Conservation (phyloP, 164 flowering plant genomes). For the Buxus sempervirens region DNA sequence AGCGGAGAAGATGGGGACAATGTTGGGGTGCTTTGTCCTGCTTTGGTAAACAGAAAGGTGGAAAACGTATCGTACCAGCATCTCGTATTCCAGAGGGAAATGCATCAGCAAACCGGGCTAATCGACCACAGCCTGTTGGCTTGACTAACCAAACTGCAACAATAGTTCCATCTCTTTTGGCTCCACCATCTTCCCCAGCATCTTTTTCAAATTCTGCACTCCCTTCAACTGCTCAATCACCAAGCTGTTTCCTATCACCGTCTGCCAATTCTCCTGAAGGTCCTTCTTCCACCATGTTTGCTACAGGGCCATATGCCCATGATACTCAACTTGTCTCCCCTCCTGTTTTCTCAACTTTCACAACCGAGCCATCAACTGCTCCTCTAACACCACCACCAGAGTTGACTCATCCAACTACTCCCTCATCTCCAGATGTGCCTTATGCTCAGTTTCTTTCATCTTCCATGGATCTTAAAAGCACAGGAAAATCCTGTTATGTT, state of each 20-base stretch:
- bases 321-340: constrained; percentile 75
- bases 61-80: constrained; percentile 61
- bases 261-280: constrained; percentile 42
- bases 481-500: neutral
- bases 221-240: constrained; percentile 54
- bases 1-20: constrained; percentile 66
- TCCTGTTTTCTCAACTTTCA: constrained; percentile 61
- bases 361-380: constrained; percentile 75
- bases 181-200: constrained; percentile 79
- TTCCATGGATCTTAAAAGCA: constrained; percentile 35
- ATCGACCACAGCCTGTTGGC: constrained; percentile 15
- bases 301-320: constrained; percentile 67
- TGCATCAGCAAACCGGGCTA: constrained; percentile 19
- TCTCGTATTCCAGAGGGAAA: constrained; percentile 49
- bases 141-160: constrained; percentile 23
- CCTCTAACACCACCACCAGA: constrained; percentile 73
- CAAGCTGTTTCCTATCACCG: constrained; percentile 38
- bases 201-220: constrained; percentile 61
- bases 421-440: constrained; percentile 79
- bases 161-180: constrained; percentile 46
- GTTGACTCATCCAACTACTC: constrained; percentile 54
- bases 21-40: constrained; percentile 61
- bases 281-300: constrained; percentile 43
- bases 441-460: constrained; percentile 63
- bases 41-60: constrained; percentile 49